Evolutionary conservation across 1,139 yeast species (phyloP), one percentile per base, ranked within the genome.

Genomic region (Diutina scorzettiae): DNA sequence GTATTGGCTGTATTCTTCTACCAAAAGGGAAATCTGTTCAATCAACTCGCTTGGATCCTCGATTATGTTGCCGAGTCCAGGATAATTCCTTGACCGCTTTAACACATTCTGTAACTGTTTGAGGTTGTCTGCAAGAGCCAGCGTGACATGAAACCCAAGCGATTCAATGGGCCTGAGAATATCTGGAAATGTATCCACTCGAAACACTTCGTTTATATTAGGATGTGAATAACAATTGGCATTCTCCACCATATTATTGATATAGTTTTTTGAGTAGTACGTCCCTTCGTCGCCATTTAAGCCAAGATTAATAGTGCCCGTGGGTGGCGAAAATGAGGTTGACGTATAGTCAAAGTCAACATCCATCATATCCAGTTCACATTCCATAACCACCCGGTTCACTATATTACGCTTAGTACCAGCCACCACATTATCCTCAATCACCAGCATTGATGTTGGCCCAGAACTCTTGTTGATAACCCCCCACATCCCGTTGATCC

Each of bases 401-500:
- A 34, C 17, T 5, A 34, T 28, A 16, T 34, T 34, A 1, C 39
- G 28, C 1, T 34, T 21, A 5, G 39, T 21, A 4, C 39, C 39
- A 9, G 14, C 4, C 11, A 16, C 14, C 28, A 34, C 28, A 5
- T 27, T 19, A 8, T 21, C 39, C 24, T 34, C 39, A 3, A 34
- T 23, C 7, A 12, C 11, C 17, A n/a, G 28, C 39, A 34, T 34
- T 19, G 25, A 8, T 14, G 27, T 11, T 9, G 19, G 39, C 4
- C 17, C 6, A 12, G 11, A 9, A 2, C 4, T 2, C 1, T 14
- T 12, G 16, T 34, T 34, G n/a, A 21, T 23, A 12, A 23, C 39
- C 18, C 39, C 39, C 39, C 39, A 34, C 8, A 34, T 8, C 3
- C 28, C 39, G 16, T 34, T 34, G 9, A 21, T n/a, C 39, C 28